phyloP scores from a whole-genome alignment of 495 filamentous ascomycete species.

The Tuber aestivum region DNA sequence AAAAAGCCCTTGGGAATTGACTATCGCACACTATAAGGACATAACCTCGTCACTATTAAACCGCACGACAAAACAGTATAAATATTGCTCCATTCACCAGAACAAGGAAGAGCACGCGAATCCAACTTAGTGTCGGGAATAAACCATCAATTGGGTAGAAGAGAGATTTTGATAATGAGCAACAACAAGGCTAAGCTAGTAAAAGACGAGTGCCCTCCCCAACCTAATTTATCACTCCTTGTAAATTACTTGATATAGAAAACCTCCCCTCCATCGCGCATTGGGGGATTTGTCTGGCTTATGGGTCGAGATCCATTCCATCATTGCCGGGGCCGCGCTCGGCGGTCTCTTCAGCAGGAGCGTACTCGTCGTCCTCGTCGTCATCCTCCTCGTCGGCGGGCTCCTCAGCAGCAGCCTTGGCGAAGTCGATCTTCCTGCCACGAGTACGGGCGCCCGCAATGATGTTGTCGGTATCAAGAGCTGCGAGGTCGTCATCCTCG shows the following conservation, averaged over 20 bases:
- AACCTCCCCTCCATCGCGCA: background rate
- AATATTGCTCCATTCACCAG: background rate
- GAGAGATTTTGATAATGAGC: background rate
- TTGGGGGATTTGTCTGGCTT: background rate
- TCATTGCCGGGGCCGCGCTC: background rate
- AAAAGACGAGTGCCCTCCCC: background rate
- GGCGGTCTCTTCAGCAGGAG: slow-evolving; percentile 39
- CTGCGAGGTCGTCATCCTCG: slow-evolving; percentile 77
- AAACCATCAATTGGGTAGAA: background rate
- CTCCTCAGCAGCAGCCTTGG: slow-evolving; percentile 65
- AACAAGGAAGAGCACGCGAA: background rate
- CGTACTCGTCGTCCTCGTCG: slow-evolving; percentile 66
- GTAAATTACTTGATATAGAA: background rate
- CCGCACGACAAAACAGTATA: background rate
- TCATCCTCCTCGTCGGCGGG: slow-evolving; percentile 65
- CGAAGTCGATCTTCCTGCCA: slow-evolving; percentile 73
- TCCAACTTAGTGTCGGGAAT: background rate
- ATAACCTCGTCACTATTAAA: background rate
- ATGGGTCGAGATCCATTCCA: background rate
- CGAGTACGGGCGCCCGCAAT: slow-evolving; percentile 72
- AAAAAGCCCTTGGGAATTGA: background rate
- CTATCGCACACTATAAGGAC: background rate
- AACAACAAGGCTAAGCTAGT: background rate
- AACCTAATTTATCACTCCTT: background rate
- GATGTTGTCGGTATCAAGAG: slow-evolving; percentile 90